Evolutionary conservation across 1,139 yeast genomes (phyloP).

Genomic region (Yamadazyma epiphylla): DNA sequence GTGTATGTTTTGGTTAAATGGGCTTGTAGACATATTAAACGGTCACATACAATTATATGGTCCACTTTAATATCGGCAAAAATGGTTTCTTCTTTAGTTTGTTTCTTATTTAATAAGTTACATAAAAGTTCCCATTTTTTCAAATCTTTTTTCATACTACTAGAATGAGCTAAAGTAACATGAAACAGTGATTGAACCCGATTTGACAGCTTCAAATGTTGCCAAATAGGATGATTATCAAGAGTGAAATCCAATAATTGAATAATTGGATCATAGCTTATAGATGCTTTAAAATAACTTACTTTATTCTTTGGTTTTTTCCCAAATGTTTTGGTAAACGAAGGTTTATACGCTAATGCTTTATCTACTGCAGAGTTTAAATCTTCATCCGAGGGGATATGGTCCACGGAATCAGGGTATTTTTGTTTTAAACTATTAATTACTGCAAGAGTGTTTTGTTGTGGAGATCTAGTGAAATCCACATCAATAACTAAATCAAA

Average conservation of each 20-base stretch:
- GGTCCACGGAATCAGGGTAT: constrained; percentile 45
- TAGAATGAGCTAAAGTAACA: constrained; percentile 67
- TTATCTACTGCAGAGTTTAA: constrained; percentile 39
- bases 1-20: constrained; percentile 27
- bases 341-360: constrained; percentile 54
- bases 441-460: constrained; percentile 47
- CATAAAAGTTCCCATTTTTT: constrained; percentile 22
- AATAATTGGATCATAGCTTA: constrained; percentile 11
- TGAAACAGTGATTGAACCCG: constrained; percentile 64
- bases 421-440: constrained; percentile 21
- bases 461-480: constrained; percentile 41
- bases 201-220: constrained; percentile 17
- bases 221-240: constrained; percentile 24
- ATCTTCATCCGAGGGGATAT: constrained; percentile 38
- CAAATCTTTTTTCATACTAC: constrained; percentile 20
- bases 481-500: constrained; percentile 67
- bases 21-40: constrained; percentile 57
- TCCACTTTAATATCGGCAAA: constrained; percentile 38
- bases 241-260: constrained; percentile 8
- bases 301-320: constrained; percentile 11
- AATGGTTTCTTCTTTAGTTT: constrained; percentile 14
- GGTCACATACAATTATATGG: constrained; percentile 43
- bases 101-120: constrained; percentile 11
- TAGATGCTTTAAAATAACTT: constrained; percentile 27
- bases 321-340: constrained; percentile 35